A percentile compares a stretch with the other conserved stretches of the same genome.
Evolutionary conservation across 176 grass and related monocot genomes (phyloP).

Genomic region (Rhynchospora tenuis): DNA sequence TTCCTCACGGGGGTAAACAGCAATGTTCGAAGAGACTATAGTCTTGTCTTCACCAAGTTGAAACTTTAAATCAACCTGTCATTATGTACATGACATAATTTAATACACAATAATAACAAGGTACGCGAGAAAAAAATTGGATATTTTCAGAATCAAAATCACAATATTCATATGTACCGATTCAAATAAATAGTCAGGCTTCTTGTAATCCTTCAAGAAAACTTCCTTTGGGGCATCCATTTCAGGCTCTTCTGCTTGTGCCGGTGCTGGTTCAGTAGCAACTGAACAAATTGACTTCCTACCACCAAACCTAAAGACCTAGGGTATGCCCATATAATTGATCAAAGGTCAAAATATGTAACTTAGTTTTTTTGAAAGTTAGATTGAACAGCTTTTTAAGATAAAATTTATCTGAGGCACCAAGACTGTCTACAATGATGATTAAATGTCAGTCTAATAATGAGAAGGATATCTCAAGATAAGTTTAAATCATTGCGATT

Average conservation of each 20-base stretch:
- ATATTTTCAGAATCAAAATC: not conserved
- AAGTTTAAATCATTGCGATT: not conserved
- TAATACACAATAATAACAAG: slow-evolving; percentile 10
- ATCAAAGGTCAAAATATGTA: not conserved
- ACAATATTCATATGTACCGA: slow-evolving; percentile 35
- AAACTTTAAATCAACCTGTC: slow-evolving; percentile 82
- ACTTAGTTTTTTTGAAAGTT: not conserved
- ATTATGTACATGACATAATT: slow-evolving; percentile 14
- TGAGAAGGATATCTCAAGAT: not conserved
- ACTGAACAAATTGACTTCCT: slow-evolving; percentile 68
- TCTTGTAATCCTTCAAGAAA: slow-evolving; percentile 96
- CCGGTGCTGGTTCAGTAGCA: slow-evolving; percentile 61
- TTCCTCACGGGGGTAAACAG: slow-evolving; percentile 61
- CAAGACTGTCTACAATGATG: not conserved
- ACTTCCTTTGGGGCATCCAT: slow-evolving; percentile 89
- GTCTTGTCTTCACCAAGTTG: slow-evolving; percentile 90
- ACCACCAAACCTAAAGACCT: slow-evolving; percentile 46
- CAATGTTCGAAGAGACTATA: slow-evolving; percentile 80
- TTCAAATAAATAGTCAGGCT: slow-evolving; percentile 81
- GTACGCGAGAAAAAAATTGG: not conserved
- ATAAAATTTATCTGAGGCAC: not conserved
- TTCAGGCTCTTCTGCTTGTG: slow-evolving; percentile 50
- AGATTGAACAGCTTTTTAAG: not conserved
- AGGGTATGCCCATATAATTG: slow-evolving; percentile 15
- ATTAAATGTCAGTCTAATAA: not conserved